These are phyloP conservation scores for Pichia sp. DNA, from an alignment of 1,139 yeast genomes.

Conservation along the genomic window DNA sequence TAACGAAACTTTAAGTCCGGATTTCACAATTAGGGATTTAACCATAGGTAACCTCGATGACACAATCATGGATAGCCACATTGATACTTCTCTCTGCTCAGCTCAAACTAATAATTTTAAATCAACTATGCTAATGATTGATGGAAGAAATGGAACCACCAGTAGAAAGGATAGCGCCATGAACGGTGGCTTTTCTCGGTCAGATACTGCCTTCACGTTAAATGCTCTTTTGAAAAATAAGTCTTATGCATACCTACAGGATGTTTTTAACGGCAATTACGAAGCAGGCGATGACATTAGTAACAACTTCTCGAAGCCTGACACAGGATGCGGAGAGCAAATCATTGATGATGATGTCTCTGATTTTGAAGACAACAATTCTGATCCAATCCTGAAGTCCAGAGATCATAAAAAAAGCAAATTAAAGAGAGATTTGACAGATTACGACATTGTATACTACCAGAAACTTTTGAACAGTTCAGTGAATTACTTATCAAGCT, in stretches of 20 bases:
- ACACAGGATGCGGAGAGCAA: too few relatives aligned
- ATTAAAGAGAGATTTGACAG: slow-evolving; percentile 13
- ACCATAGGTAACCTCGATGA: slow-evolving; percentile 7
- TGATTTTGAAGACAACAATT: background rate
- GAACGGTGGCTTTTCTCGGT: background rate
- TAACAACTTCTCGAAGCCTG: background rate
- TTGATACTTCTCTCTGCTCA: slow-evolving; percentile 19
- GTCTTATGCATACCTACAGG: slow-evolving; percentile 30
- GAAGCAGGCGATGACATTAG: background rate
- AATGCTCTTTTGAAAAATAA: slow-evolving; percentile 23
- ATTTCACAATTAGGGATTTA: slow-evolving; percentile 4
- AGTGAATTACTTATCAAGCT: slow-evolving; percentile 18
- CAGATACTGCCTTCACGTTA: slow-evolving; percentile 2
- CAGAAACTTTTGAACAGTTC: slow-evolving; percentile 26
- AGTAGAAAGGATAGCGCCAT: background rate
- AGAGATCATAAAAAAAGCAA: background rate
- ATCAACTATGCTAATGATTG: slow-evolving; percentile 21
- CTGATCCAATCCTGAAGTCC: background rate
- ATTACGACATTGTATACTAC: slow-evolving; percentile 25
- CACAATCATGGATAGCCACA: slow-evolving; percentile 17
- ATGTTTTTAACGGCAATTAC: slow-evolving; percentile 22
- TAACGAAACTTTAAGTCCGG: slow-evolving; percentile 16
- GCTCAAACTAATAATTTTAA: slow-evolving; percentile 21
- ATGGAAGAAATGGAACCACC: slow-evolving; percentile 14
- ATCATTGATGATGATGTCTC: background rate